These are phyloP conservation scores for Hypoxylon sp. DNA, from an alignment of 2,329 filamentous ascomycete species.

Conservation along the genomic window DNA sequence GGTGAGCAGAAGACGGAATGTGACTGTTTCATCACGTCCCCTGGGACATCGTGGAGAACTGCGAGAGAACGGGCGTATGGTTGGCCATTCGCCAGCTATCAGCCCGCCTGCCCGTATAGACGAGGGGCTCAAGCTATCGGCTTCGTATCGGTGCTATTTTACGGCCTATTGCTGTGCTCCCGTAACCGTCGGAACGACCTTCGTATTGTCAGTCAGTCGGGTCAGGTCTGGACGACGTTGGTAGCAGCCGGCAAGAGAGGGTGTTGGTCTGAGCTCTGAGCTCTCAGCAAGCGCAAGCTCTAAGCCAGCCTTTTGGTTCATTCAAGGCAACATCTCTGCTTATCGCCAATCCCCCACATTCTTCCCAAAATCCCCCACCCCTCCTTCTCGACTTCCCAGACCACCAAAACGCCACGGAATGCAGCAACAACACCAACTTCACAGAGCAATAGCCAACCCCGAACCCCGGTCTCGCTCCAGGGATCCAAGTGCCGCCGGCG, in stretches of 20 bases:
- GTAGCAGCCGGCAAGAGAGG: too few species aligned
- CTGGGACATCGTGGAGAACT: slow-evolving; percentile 6
- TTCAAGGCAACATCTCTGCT: too few species aligned
- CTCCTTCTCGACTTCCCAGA: neutral
- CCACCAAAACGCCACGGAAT: slow-evolving; percentile 3
- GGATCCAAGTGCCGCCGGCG: slow-evolving; percentile 23
- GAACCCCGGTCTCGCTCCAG: slow-evolving; percentile 12
- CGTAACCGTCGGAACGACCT: slow-evolving; percentile 3
- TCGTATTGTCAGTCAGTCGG: slow-evolving; percentile 20
- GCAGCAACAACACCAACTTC: neutral
- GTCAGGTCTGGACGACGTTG: neutral
- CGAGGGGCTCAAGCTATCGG: too few species aligned
- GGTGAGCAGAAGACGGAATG: slow-evolving; percentile 27
- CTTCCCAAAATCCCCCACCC: neutral
- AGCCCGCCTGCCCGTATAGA: too few species aligned
- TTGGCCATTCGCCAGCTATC: too few species aligned
- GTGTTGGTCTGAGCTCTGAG: too few species aligned
- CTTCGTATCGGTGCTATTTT: slow-evolving; percentile 18
- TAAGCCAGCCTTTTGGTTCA: too few species aligned
- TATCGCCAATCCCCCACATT: slow-evolving; percentile 23
- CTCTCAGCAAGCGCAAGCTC: too few species aligned
- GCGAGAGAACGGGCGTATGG: neutral
- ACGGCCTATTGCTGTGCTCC: slow-evolving; percentile 9
- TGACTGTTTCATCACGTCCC: slow-evolving; percentile 26
- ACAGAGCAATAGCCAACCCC: neutral